phyloP scores from a whole-genome alignment of 2,329 filamentous ascomycete species.

The Acephala macrosclerotiorum region DNA sequence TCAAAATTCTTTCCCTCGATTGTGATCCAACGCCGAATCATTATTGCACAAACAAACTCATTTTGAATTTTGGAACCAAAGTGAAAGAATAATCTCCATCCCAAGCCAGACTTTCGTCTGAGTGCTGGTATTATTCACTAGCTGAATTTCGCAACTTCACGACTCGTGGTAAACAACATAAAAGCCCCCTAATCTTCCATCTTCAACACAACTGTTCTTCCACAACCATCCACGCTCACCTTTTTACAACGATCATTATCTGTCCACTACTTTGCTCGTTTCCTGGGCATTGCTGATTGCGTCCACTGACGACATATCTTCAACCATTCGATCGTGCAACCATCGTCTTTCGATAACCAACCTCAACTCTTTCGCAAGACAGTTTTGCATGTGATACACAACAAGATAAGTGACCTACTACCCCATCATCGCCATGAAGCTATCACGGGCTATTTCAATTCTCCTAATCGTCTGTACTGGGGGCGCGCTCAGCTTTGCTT shows the following conservation, averaged over 20 bases:
- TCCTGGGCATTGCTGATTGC: not conserved
- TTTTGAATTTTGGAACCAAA: not conserved
- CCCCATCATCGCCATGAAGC: not conserved
- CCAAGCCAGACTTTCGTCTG: not conserved
- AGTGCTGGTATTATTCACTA: not conserved
- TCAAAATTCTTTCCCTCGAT: not conserved
- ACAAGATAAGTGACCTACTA: not conserved
- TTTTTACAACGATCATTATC: not conserved
- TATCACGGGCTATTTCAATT: not conserved
- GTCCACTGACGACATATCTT: not conserved
- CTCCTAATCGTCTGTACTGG: not conserved
- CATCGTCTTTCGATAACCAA: not conserved
- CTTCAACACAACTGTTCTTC: not conserved
- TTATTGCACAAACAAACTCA: not conserved
- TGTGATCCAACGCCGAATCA: not conserved
- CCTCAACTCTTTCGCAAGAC: not conserved
- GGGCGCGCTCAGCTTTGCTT: not conserved
- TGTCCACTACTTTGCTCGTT: not conserved
- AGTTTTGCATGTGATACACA: not conserved
- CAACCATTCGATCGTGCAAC: not conserved
- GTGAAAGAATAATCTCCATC: not conserved
- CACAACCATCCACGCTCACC: not conserved
- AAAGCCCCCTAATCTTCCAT: not conserved
- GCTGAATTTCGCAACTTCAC: not conserved
- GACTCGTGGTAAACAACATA: not conserved